Conservation (phyloP, 2,329 filamentous ascomycete species). For the Cercospora zeae-maydis region DNA sequence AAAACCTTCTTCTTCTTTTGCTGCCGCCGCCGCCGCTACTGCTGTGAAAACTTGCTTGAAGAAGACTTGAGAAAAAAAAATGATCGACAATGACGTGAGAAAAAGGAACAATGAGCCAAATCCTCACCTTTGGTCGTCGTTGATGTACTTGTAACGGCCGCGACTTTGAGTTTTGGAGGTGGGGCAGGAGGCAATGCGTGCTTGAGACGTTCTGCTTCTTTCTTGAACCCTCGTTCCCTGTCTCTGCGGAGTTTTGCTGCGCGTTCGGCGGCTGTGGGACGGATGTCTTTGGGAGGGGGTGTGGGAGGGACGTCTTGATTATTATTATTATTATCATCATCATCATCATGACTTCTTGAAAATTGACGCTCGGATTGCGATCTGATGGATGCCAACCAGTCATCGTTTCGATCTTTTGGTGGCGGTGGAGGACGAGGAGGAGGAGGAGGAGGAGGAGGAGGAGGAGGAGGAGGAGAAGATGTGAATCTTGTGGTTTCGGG, state of each 20-base stretch:
- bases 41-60: too few species aligned
- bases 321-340: not conserved
- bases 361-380: not conserved
- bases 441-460: conserved; percentile 5
- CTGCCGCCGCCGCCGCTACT: not conserved
- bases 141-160: not conserved
- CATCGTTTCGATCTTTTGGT: conserved; percentile 8
- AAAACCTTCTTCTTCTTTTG: conserved; percentile 9
- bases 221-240: not conserved
- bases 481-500: conserved; percentile 5
- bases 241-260: not conserved
- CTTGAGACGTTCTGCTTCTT: not conserved
- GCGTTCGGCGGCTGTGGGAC: not conserved
- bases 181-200: not conserved
- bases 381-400: conserved; percentile 3
- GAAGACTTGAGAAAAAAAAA: not conserved
- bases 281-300: not conserved
- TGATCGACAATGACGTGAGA: conserved; percentile 13
- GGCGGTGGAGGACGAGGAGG: too few species aligned
- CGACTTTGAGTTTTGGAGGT: not conserved
- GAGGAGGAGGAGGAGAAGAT: too few species aligned
- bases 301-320: not conserved
- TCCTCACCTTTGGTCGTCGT: conserved; percentile 14
- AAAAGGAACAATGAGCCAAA: conserved; percentile 10
- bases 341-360: conserved; percentile 3